Evolutionary conservation across 495 filamentous ascomycete species (phyloP), one percentile per base, ranked within the genome.

Genomic region (Xylaria nigripes): DNA sequence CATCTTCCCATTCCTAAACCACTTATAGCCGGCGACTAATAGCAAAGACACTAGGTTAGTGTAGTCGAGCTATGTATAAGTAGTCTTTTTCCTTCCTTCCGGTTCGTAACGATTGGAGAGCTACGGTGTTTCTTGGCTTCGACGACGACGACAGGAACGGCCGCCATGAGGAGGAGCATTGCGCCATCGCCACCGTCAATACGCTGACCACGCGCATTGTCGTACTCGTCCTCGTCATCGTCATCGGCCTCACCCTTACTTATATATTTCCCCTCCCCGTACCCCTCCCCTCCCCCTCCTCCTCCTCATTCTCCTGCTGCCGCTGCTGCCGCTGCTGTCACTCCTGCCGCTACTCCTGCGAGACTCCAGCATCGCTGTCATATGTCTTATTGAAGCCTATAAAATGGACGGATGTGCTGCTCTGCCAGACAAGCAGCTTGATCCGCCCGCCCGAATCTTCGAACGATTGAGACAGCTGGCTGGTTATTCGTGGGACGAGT

Each of bases 401-500:
- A 59, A 80, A 57, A 80, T 80, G 78, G 75, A 78, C 56, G 70
- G 68, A 52, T 62, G 70, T 61, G 64, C 66, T 44, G 64, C 61
- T 59, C 60, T 77, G 59, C 73, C 71, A 61, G 81, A 86, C 57
- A 83, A 86, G 67, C 70, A 81, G 62, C 76, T 84, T 65, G 80
- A 85, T 60, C 82, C 84, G 55, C 85, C 86, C 32, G 69, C 81
- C 54, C 80, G 83, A 55, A 79, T 91, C 46, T 85, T 84, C 53
- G 85, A 90, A 70, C 76, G 87, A 44, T 72, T 91, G 58, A 76
- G 79, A 55, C 81, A 86, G 57, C 71, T 91, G 54, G 76, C 84
- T 23, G 86, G 85, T 25, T 91, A 87, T 66, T 81, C 77, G 13
- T 91, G 86, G 86, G 84, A 89, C 69, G 83, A 86, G 55, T 74